phyloP scores from a whole-genome alignment of 768 basidiomycete species.

The Suillus americanus region DNA sequence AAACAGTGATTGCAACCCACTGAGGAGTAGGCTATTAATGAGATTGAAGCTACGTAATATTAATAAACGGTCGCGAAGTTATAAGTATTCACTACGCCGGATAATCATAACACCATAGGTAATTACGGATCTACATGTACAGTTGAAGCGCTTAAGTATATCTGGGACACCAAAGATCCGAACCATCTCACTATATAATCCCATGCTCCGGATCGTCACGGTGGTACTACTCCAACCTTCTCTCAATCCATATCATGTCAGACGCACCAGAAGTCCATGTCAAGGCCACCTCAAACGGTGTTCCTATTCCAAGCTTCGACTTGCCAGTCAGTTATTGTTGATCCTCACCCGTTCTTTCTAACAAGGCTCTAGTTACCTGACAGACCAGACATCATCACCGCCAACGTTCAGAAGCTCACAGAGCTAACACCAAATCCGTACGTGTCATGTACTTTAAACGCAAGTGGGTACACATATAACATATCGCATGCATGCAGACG shows the following conservation, averaged over 20 bases:
- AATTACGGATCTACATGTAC: no score
- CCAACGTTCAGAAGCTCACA: conserved; percentile 42
- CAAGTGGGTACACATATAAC: not conserved
- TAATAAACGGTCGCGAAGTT: no score
- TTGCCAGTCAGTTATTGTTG: conserved; percentile 37
- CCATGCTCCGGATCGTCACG: not conserved
- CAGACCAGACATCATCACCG: conserved; percentile 48
- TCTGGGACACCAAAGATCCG: not conserved
- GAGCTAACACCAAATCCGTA: conserved; percentile 41
- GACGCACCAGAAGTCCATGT: conserved; percentile 6
- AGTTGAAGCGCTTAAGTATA: no score
- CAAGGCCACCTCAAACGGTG: conserved; percentile 38
- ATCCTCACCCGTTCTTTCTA: not conserved
- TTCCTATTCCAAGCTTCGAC: conserved; percentile 36
- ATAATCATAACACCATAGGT: no score
- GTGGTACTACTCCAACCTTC: not conserved
- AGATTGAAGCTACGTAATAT: no score
- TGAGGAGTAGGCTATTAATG: no score
- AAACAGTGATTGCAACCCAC: no score
- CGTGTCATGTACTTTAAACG: conserved; percentile 8
- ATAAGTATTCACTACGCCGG: no score
- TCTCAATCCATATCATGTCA: conserved; percentile 3
- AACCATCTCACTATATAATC: conserved; percentile 1
- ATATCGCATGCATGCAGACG: conserved; percentile 29
- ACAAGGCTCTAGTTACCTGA: conserved; percentile 42